Conservation (phyloP, 2,329 filamentous ascomycete genomes). For the Botrytis galanthina region DNA sequence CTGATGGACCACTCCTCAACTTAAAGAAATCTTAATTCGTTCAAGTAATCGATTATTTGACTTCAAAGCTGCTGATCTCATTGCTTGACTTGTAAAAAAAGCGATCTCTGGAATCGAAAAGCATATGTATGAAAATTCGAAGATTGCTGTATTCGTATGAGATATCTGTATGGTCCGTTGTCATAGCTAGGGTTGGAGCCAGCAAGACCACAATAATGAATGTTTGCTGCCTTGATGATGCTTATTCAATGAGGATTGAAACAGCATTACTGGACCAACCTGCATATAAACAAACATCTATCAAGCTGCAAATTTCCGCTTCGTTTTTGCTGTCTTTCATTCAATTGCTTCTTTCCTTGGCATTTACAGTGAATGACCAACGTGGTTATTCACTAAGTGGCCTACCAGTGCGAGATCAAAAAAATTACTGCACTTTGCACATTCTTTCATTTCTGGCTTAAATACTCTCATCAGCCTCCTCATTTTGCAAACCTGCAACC, state of each 20-base stretch:
- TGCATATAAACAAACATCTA: background rate
- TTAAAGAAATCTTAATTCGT: background rate
- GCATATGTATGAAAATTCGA: background rate
- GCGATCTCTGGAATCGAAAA: background rate
- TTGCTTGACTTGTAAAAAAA: background rate
- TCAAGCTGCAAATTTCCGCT: background rate
- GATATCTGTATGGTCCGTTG: background rate
- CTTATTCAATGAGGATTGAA: background rate
- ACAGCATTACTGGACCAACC: background rate
- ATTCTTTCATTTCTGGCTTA: background rate
- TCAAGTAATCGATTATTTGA: background rate
- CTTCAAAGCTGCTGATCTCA: background rate
- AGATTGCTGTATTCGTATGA: background rate
- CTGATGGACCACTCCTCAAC: background rate
- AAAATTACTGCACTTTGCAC: background rate
- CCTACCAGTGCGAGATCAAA: background rate
- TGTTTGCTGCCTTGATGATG: background rate
- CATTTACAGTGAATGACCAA: background rate
- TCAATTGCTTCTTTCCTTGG: background rate
- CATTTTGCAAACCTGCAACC: background rate
- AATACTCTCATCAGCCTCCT: background rate
- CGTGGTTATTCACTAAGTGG: background rate
- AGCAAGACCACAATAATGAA: background rate
- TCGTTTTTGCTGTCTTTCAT: background rate
- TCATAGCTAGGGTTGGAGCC: background rate